phyloP scores from a whole-genome alignment of 2,329 filamentous ascomycete species.

The Cytospora piceicola region DNA sequence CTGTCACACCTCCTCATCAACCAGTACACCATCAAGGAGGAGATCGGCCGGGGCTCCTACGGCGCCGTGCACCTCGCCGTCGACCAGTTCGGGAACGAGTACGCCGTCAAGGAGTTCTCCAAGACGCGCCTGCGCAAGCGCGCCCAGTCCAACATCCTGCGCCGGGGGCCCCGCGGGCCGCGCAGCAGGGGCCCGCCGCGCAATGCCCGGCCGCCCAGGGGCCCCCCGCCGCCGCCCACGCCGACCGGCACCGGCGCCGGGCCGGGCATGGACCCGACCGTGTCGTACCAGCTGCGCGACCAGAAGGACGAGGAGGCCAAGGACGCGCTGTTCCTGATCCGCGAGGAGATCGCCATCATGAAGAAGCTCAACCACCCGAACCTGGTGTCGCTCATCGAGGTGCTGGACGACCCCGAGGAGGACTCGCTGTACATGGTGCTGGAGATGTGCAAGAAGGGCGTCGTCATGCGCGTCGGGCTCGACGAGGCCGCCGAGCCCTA shows the following conservation, averaged over 20 bases:
- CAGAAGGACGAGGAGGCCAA: slow-evolving; percentile 64
- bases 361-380: slow-evolving; percentile 97
- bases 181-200: slow-evolving; percentile 48
- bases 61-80: slow-evolving; percentile 88
- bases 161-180: slow-evolving; percentile 51
- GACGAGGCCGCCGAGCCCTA: slow-evolving; percentile 83
- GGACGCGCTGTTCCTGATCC: slow-evolving; percentile 81
- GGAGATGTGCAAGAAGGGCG: slow-evolving; percentile 98
- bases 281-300: slow-evolving; percentile 38
- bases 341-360: slow-evolving; percentile 98
- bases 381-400: slow-evolving; percentile 89
- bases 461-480: slow-evolving; percentile 94
- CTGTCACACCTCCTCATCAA: slow-evolving; percentile 85
- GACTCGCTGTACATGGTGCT: slow-evolving; percentile 98
- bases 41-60: slow-evolving; percentile 96
- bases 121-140: slow-evolving; percentile 88
- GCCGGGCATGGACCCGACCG: slow-evolving; percentile 34
- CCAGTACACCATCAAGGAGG: slow-evolving; percentile 90
- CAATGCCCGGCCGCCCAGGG: slow-evolving; percentile 37
- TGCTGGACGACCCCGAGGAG: slow-evolving; percentile 91
- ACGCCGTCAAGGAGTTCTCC: slow-evolving; percentile 96
- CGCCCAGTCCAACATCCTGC: slow-evolving; percentile 85
- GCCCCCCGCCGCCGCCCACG: slow-evolving; percentile 39
- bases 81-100: slow-evolving; percentile 92
- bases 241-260: slow-evolving; percentile 33